Base-by-base conservation (phyloP, 2,329 filamentous ascomycete genomes). In the Fusarium sp. region DNA sequence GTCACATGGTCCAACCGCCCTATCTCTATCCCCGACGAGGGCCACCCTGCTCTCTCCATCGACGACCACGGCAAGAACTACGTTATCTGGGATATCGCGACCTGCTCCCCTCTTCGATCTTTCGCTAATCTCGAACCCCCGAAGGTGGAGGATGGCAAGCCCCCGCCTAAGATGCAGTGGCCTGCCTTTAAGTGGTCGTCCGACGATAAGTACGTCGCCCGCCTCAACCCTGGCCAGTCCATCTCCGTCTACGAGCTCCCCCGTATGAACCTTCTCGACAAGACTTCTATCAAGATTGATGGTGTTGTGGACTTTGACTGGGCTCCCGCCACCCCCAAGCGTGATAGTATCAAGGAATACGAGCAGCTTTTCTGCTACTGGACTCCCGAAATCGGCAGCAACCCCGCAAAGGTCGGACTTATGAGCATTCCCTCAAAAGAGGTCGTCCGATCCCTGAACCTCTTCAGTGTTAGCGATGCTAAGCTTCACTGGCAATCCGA, bases 21-120 rank as follows among this genome's bases (percentile, higher is more conserved):
- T 24, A 97, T 99, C 76, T 89, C 92, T 64, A 93, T 99, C 58
- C 92, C 96, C 62, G 96, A 98, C 73, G 90, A 90, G 70, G 92
- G 92, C 69, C 92, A 97, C 79, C 91, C 92, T 4, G 84, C 91
- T n/a, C 86, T 97, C 50, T 90, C 92, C 5, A 84, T 94, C 63
- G 96, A 98, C 75, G 96, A 99, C 76, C 95, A 99, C 74, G 96
- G 96, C 80, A 98, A 98, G 86, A 97, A 98, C 86, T 98, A 98
- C 80, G 92, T 99, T 76, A 94, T 99, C 76, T 99, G 96, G 96
- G 95, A 98, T 76, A 90, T 98, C 66, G 92, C 92, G 52, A 96
- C 95, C 11, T 90, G 89, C 74, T 92, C 95, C 79, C 93, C 95
- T 57, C 86, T 99, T 50, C 92, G 96, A 68, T 98, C 96, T 0